Evolutionary conservation across 139 green algal species (phyloP), one percentile per base, ranked within the genome.

Genomic region (Klebsormidium nitens): DNA sequence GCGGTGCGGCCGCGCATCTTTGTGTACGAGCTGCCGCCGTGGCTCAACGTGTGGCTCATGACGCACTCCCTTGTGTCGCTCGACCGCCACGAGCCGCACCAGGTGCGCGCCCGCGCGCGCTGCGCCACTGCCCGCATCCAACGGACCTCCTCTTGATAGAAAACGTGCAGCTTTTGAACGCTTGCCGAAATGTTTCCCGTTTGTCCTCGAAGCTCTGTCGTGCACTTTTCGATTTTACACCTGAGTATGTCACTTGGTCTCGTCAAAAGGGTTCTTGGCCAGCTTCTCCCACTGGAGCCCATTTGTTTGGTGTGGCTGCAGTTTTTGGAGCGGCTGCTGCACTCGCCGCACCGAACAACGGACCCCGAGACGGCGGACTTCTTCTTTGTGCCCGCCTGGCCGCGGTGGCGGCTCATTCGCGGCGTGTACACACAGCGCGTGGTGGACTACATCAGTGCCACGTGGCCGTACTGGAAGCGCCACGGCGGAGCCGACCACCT

Each of bases 401-500:
- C 42, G 69, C 68, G 8, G 11, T 14, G 14, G 42, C 14, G 42
- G 42, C 42, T 26, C 11, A 26, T 14, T 8, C 11, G 42, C 1
- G 49, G 70, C 5, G 65, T 60, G 36, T 83, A 83, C 70, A 57
- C 79, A n/a, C 29, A 61, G 11, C 68, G 83, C 34, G 72, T 75
- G 0, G 47, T 84, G 3, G 65, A 70, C n/a, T 85, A 83, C 73
- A 78, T 90, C 4, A 40, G 75, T 2, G 67, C 44, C 31, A 74
- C 60, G 1, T 87, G 79, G 71, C 81, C 83, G 2, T 87, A 79
- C 55, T 91, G 85, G 85, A 56, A 84, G 17, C 66, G 85, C 1
- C 74, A 66, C 1, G 78, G 69, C 17, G 85, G 85, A 5, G 46
- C 69, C 2, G 82, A 90, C 76, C 85, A 90, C 82, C 82, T 90